Base-by-base conservation (phyloP, 352 stramenopile genomes). In the Peronospora belbahrii region DNA sequence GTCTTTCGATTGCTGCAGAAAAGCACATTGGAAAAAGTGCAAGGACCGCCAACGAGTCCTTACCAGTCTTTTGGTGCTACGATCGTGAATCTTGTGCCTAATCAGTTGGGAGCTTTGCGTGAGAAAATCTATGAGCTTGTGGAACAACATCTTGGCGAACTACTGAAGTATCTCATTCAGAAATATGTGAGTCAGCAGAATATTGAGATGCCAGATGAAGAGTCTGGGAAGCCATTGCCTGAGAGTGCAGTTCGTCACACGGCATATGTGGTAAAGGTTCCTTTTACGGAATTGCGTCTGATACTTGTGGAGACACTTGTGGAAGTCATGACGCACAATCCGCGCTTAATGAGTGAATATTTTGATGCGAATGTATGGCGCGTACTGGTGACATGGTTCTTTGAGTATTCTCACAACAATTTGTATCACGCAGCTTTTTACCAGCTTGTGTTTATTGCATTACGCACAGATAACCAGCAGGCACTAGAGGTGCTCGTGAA, bases 351-450 rank as follows among this genome's bases (percentile, higher is more conserved):
- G 40, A 74, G 68, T 30, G 66, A 83, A 22, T 62, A 79, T 44
- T 88, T 96, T 46, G 68, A 88, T 45, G 65, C 58, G n/a, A 67
- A 90, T 34, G 75, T 95, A 6, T 96, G 86, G 86, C 78, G 80
- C 28, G 76, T 92, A 22, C 56, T 96, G 38, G 67, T 89, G 20
- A 65, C 63, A 25, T 96, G 86, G 86, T 94, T 96, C 56, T 90
- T 95, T 37, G 79, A 94, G 65, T 96, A 95, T 59, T 74, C 80
- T 23, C 81, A 95, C 74, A 95, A 91, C 59, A 95, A 95, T 49
- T 28, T 96, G 48, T 96, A 95, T 46, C 84, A 95, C 48, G 75
- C 74, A 20, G 67, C 82, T 17, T 95, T 96, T 39, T 95, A 94
- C 59, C 83, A 92, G 52, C 67, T 96, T 19, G 67, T 96, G 19